Base-by-base conservation (phyloP, 139 green algal genomes). In the Marvania coccoides region DNA sequence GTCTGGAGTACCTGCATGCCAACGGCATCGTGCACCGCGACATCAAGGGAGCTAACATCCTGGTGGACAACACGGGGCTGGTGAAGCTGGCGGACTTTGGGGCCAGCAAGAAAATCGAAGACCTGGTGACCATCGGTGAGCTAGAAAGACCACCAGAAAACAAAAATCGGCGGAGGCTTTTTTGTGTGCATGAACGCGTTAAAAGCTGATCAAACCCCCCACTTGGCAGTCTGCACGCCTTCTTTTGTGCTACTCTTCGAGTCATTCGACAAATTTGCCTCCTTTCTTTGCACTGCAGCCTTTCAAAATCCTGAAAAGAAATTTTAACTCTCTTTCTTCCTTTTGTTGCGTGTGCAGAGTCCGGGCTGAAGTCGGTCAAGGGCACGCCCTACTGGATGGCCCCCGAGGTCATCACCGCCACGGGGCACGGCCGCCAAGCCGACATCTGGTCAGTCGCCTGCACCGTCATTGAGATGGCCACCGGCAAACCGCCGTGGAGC, bases 311-410 rank as follows among this genome's bases (percentile, higher is more conserved):
- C 19, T n/a, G n/a, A 51, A 28, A 28, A 51, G 19, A 51, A 51
- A 51, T 55, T 67, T 47, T n/a, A 40, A 12, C 33, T 58, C 31
- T n/a, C 33, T 59, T 19, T 6, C 8, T 29, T 70, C 13, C 2
- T 9, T 3, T 30, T 55, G 24, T 7, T 19, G 19, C 19, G 42
- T 38, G 15, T 63, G 31, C 70, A 79, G 74, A 75, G 5, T 85
- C 80, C 13, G 88, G 89, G 26, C 83, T 69, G 69, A 92, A 93
- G 58, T 91, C 81, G 38, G 90, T 98, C 45, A 90, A 90, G 51
- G 94, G 94, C 51, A 98, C 94, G 4, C 87, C 91, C 8, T 95
- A 96, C 82, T 99, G 93, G 93, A 99, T 99, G 94, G 94, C 94
- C 0, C 94, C 94, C 9, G 94, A 99, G 80, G 88, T 98, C 7